Conservation (phyloP, 768 basidiomycete species). For the Russula dissimulans region DNA sequence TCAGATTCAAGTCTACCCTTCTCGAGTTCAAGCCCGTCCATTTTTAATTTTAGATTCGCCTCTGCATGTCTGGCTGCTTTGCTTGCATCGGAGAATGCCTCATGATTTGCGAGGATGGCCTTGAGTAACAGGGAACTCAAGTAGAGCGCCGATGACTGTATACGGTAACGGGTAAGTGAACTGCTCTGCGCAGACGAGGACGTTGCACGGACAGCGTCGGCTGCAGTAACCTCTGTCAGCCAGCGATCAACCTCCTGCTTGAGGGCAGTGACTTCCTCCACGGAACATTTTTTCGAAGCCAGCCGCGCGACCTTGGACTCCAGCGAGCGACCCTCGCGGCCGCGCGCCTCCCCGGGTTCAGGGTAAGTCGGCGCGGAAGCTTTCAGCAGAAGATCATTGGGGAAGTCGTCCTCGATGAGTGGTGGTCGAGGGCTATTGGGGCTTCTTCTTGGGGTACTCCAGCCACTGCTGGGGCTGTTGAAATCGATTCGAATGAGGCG, state of each 20-base stretch:
- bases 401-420: conserved; percentile 38
- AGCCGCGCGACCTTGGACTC: conserved; percentile 74
- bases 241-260: conserved; percentile 75
- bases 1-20: conserved; percentile 59
- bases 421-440: conserved; percentile 31
- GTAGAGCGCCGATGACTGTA: conserved; percentile 55
- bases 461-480: conserved; percentile 44
- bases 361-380: conserved; percentile 23
- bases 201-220: conserved; percentile 47
- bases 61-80: conserved; percentile 58
- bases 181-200: conserved; percentile 16
- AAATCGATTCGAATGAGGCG: conserved; percentile 79
- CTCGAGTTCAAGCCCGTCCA: conserved; percentile 54
- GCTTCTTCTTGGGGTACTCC: conserved; percentile 53
- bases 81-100: conserved; percentile 69
- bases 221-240: conserved; percentile 52
- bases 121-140: conserved; percentile 72
- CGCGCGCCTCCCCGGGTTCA: conserved; percentile 30
- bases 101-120: conserved; percentile 76
- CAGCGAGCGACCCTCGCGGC: conserved; percentile 47
- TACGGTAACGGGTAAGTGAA: conserved; percentile 5
- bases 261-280: conserved; percentile 71
- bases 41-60: conserved; percentile 48
- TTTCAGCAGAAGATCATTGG: conserved; percentile 27
- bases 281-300: conserved; percentile 78